Evolutionary conservation across 441 rosid species (phyloP), one percentile per base, ranked within the genome.

Genomic region (Francoa sonchifolia): DNA sequence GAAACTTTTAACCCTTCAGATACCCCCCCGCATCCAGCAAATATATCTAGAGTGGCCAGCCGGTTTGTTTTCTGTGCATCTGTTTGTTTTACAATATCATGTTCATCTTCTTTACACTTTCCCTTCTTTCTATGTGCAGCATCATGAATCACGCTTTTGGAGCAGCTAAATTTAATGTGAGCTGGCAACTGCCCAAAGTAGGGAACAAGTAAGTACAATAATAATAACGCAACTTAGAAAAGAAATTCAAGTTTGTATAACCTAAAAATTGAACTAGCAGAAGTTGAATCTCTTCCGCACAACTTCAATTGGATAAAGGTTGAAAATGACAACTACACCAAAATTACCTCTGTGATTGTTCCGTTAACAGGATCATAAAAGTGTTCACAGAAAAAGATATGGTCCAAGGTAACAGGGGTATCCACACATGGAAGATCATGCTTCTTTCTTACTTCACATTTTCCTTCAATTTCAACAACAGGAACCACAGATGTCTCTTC

Each of bases 1-100:
- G n/a, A n/a, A n/a, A n/a, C n/a, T n/a, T n/a, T n/a, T n/a, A 90
- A 65, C 21, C 96, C 96, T 46, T 82, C 82, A 25, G 99, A 82
- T 58, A 89, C 61, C 36, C 96, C 98, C 55, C 96, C 98, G 65
- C 96, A 89, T 44, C 96, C 96, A 38, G 94, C 84, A 71, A 89
- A 89, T 37, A 85, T 79, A 61, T 85, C 96, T 13, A 85, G 55
- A 2, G 96, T 85, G 53, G 87, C 74, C 52, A 85, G 39, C 25
- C 55, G 20, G 43, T 53, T 63, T 39, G 34, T 54, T 43, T 59
- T 45, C 39, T 59, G 55, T 52, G 60, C 60, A 31, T 62, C 73
- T 39, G 17, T 49, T 47, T 64, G 62, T 47, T 65, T 68, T 39
- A 54, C 71, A 46, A 12, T 22, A 12, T 25, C 50, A 15, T 43